Evolutionary conservation across 805 yeast genomes (phyloP).

Genomic region (Saccharomyces mikatae): DNA sequence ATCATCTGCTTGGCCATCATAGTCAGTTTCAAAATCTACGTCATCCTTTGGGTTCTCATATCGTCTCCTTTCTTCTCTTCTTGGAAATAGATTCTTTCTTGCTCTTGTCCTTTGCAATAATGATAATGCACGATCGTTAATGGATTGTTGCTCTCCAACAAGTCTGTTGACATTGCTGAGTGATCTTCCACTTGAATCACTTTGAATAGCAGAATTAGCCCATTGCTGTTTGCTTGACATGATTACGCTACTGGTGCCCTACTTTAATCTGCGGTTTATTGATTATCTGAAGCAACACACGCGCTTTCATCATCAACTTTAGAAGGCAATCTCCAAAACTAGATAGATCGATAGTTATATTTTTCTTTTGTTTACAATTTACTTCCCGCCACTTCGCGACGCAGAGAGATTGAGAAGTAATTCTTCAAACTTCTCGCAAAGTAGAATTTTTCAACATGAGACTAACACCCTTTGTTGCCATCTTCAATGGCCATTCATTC

Average conservation of each 20-base stretch:
- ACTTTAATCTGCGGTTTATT: conserved; percentile 1
- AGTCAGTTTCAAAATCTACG: not conserved
- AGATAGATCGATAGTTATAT: not conserved
- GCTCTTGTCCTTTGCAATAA: conserved; percentile 26
- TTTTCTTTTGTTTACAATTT: not conserved
- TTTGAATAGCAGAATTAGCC: conserved; percentile 10
- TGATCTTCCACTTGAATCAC: conserved; percentile 10
- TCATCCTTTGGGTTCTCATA: conserved; percentile 8
- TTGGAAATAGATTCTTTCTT: conserved; percentile 18
- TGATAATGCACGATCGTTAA: conserved; percentile 25
- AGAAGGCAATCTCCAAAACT: not conserved
- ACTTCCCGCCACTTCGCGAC: not conserved
- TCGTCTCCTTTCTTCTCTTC: conserved; percentile 10
- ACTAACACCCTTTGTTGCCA: not conserved
- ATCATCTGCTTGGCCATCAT: not conserved
- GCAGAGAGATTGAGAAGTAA: not conserved
- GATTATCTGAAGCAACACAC: not conserved
- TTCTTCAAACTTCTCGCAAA: not conserved
- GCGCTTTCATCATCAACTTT: not conserved
- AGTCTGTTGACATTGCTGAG: conserved; percentile 8
- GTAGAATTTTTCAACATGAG: not conserved
- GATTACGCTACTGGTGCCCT: not conserved
- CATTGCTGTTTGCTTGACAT: conserved; percentile 1
- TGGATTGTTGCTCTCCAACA: conserved; percentile 15
- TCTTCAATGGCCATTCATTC: not conserved